phyloP scores from a whole-genome alignment of 345 rosid genomes.

The Bruguiera parviflora region DNA sequence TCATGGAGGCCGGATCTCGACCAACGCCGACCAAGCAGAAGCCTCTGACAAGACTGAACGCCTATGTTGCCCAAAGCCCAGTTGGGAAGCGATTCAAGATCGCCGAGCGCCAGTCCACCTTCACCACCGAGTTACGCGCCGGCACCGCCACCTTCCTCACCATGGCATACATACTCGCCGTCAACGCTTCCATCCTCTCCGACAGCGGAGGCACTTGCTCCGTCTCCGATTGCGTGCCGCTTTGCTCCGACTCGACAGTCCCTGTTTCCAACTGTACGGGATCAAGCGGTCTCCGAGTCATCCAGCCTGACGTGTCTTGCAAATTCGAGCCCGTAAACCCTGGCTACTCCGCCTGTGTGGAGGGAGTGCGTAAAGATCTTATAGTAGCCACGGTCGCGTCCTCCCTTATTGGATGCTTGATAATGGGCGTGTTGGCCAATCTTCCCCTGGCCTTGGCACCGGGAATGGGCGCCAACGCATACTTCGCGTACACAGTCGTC shows the following conservation, averaged over 20 bases:
- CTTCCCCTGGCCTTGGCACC: constrained; percentile 88
- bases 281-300: constrained; percentile 30
- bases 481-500: constrained; percentile 89
- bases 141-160: constrained; percentile 94
- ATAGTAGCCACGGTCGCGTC: constrained; percentile 91
- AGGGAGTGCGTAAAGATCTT: constrained; percentile 62
- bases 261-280: constrained; percentile 57
- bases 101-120: constrained; percentile 60
- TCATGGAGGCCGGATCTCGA: constrained; percentile 21
- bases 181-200: constrained; percentile 87
- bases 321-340: constrained; percentile 90
- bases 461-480: constrained; percentile 94
- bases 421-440: constrained; percentile 87
- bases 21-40: constrained; percentile 25
- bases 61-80: constrained; percentile 39
- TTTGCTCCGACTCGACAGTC: constrained; percentile 62
- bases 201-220: constrained; percentile 97
- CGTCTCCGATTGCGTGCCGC: constrained; percentile 74
- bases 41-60: constrained; percentile 54
- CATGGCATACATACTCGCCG: constrained; percentile 98
- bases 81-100: constrained; percentile 78
- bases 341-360: constrained; percentile 74
- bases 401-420: constrained; percentile 72
- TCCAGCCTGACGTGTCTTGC: constrained; percentile 62
- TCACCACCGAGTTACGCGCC: constrained; percentile 95